Evolutionary conservation across 352 stramenopile species (phyloP), one percentile per base, ranked within the genome.

Genomic region (Pythium periplocum): DNA sequence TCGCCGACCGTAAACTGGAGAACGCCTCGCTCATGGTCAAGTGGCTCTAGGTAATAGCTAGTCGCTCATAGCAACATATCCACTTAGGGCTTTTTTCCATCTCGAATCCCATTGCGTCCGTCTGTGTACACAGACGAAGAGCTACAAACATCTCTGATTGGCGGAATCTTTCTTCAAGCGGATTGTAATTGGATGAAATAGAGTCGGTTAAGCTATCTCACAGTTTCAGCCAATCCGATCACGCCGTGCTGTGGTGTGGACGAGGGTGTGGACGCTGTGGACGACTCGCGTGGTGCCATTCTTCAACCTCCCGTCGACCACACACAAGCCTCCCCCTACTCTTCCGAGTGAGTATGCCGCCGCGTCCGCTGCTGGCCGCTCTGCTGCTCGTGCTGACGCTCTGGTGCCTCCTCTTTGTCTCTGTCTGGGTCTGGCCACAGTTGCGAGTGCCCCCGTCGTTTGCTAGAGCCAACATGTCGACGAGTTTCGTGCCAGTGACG

Each of bases 1-100:
- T 93, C 42, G 67, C 71, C 39, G 79, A 89, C 38, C 66, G 77
- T 31, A 75, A 87, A 42, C 71, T 93, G 7, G 77, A 80, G 47
- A 90, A 90, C 54, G 78, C 80, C 41, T 84, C 79, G 50, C 64
- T 93, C 40, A 85, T 87, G 66, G 68, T 93, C 59, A 79, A 90
- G 45, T 93, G 83, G 83, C 47, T 59, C 6, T 75, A 45, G 64
- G 40, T 53, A 42, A 8, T 26, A 26, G 17, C 17, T 26, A 26
- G 17, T 26, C 17, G 17, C 17, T 26, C 17, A 26, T 26, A 26
- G 17, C 17, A 26, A 26, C 17, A 26, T 42, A 42, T 12, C 7
- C 38, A 42, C 38, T 42, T 0, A 26, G 17, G 17, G 17, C 17
- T 26, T 26, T 26, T 26, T 26, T 26, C 17, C 17, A 26, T 26